A percentile compares a stretch with the other conserved stretches of the same genome.
Conservation (phyloP, 495 filamentous ascomycete genomes). For the Penicillium canescens region DNA sequence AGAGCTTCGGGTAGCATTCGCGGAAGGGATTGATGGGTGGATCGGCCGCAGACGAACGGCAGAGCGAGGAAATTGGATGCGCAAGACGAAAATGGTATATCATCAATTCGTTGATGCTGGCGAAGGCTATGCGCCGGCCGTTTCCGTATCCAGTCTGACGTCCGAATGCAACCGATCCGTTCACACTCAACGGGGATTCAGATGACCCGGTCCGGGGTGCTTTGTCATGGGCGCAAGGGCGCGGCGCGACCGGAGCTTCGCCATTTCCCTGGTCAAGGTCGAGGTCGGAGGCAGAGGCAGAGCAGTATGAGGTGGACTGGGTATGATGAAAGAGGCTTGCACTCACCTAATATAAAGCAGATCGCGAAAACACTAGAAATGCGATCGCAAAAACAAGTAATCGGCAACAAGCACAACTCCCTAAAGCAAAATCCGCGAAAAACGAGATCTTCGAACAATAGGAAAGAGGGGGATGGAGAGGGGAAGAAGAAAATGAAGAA, state of each 20-base stretch:
- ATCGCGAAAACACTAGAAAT: conserved; percentile 26
- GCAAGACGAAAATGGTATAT: background rate
- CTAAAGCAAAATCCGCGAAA: conserved; percentile 34
- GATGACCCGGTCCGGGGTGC: conserved; percentile 1
- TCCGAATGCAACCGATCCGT: conserved; percentile 25
- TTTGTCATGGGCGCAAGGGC: background rate
- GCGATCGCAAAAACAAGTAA: conserved; percentile 30
- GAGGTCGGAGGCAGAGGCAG: background rate
- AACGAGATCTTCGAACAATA: conserved; percentile 32
- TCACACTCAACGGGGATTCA: background rate
- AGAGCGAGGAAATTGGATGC: background rate
- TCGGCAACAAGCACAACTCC: conserved; percentile 33
- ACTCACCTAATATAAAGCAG: conserved; percentile 26
- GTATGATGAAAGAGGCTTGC: conserved; percentile 21
- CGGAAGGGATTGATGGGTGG: conserved; percentile 1
- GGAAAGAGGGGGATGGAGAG: conserved; percentile 34
- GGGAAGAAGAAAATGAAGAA: conserved; percentile 47
- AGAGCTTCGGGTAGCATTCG: conserved; percentile 4
- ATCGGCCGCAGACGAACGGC: conserved; percentile 4
- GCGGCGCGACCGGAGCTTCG: conserved; percentile 5
- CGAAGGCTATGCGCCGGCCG: conserved; percentile 21
- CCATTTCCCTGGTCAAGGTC: conserved; percentile 12
- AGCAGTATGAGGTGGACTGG: background rate
- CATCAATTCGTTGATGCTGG: conserved; percentile 1
- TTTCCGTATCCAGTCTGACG: conserved; percentile 20